Conservation (phyloP, 2,329 filamentous ascomycete genomes). For the Hortaea werneckii region DNA sequence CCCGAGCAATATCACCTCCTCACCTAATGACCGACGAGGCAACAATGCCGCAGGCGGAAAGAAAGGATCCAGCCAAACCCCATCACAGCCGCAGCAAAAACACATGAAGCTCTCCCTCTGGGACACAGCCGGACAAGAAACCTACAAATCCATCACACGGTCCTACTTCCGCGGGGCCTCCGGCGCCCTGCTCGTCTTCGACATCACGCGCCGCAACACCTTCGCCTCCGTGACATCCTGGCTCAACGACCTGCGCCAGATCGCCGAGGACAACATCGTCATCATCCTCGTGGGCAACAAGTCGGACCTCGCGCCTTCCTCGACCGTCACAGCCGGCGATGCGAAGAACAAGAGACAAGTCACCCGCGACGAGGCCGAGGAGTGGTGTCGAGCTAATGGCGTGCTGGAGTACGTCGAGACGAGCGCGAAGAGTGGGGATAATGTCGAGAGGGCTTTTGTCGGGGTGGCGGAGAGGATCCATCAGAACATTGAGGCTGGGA, state of each 20-base stretch:
- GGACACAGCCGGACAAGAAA: conserved; percentile 96
- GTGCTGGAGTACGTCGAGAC: conserved; percentile 94
- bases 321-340: conserved; percentile 24
- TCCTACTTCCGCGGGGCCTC: conserved; percentile 83
- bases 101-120: conserved; percentile 92
- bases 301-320: conserved; percentile 58
- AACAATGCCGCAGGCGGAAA: background rate
- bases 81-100: conserved; percentile 42
- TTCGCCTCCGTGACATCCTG: conserved; percentile 85
- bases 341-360: conserved; percentile 62
- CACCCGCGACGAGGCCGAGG: conserved; percentile 69
- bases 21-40: conserved; percentile 6
- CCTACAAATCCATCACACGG: conserved; percentile 90
- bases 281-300: conserved; percentile 96
- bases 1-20: conserved; percentile 4
- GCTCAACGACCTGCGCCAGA: conserved; percentile 87
- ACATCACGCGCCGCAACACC: conserved; percentile 76
- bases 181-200: conserved; percentile 79
- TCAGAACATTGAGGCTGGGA: conserved; percentile 89
- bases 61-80: conserved; percentile 16
- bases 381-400: conserved; percentile 78
- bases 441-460: conserved; percentile 86
- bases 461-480: conserved; percentile 93
- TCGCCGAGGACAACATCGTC: conserved; percentile 90
- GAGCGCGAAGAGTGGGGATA: conserved; percentile 87